These are phyloP conservation scores for Bifiguratus adelaidae DNA, from an alignment of 192 early-diverging fungal genomes.

Conservation along the genomic window DNA sequence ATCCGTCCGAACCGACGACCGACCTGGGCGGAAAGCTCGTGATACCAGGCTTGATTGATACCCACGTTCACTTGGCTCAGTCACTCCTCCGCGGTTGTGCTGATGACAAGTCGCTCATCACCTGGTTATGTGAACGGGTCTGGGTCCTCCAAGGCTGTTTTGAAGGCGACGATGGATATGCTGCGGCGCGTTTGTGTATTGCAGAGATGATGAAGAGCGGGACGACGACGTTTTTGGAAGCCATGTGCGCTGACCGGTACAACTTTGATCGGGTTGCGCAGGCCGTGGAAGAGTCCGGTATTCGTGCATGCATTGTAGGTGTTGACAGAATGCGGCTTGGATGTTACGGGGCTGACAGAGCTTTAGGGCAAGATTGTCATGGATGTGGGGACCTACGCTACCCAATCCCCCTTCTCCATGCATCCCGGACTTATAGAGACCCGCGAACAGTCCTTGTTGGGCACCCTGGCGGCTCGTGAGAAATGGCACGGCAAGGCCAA, in stretches of 20 bases:
- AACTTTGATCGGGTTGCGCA: slow-evolving; percentile 7
- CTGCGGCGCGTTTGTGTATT: slow-evolving; percentile 7
- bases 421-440: slow-evolving; percentile 10
- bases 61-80: slow-evolving; percentile 13
- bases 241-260: slow-evolving; percentile 10
- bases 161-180: slow-evolving; percentile 4
- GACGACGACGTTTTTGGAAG: slow-evolving; percentile 9
- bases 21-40: slow-evolving; percentile 5
- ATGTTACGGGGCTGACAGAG: neutral
- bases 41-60: slow-evolving; percentile 10
- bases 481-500: slow-evolving; percentile 14
- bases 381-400: slow-evolving; percentile 10
- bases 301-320: slow-evolving; percentile 8
- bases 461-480: slow-evolving; percentile 5
- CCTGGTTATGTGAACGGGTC: slow-evolving; percentile 8
- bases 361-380: slow-evolving; percentile 11
- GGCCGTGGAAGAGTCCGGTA: slow-evolving; percentile 11
- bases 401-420: slow-evolving; percentile 5
- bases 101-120: slow-evolving; percentile 7
- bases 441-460: slow-evolving; percentile 9
- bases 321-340: no score
- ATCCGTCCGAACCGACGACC: slow-evolving; percentile 4
- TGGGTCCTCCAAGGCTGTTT: slow-evolving; percentile 10
- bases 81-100: slow-evolving; percentile 9
- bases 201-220: slow-evolving; percentile 11